phyloP scores from a whole-genome alignment of 177 flowering plant species.

The Vitis hybrid region DNA sequence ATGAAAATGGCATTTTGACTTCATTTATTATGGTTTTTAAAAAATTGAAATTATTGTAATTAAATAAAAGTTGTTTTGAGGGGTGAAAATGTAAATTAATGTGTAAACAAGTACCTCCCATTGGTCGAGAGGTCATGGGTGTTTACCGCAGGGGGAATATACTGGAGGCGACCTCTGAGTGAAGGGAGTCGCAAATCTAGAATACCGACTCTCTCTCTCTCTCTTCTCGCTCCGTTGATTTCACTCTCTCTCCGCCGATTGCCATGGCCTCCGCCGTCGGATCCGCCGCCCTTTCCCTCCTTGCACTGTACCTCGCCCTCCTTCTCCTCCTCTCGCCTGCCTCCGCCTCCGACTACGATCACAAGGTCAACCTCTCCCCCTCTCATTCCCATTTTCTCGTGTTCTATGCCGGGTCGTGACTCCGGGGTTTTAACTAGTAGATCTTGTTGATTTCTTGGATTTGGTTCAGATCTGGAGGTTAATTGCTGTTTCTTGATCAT shows the following conservation, averaged over 20 bases:
- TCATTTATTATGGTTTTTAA: too few relatives aligned
- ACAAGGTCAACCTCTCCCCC: conserved; percentile 33
- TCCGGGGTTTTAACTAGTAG: background rate
- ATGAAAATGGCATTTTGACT: too few relatives aligned
- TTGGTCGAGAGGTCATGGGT: too few relatives aligned
- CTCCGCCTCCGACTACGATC: conserved; percentile 54
- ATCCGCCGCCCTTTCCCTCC: conserved; percentile 16
- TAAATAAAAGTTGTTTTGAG: too few relatives aligned
- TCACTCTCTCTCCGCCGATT: conserved; percentile 34
- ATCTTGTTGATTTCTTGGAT: background rate
- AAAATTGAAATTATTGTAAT: too few relatives aligned
- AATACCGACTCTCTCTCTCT: too few relatives aligned
- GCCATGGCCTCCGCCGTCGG: conserved; percentile 34
- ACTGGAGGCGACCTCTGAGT: too few relatives aligned
- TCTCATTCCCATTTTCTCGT: background rate
- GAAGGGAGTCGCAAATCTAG: too few relatives aligned
- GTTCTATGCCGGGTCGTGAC: background rate
- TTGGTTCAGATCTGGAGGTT: conserved; percentile 10
- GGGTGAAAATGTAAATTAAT: too few relatives aligned
- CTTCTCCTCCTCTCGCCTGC: conserved; percentile 26
- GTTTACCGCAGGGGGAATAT: too few relatives aligned
- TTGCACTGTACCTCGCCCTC: conserved; percentile 11
- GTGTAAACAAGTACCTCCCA: too few relatives aligned
- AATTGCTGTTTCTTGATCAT: too few relatives aligned
- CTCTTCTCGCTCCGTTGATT: conserved; percentile 2